Base-by-base conservation (phyloP, 805 yeast genomes). In the Metschnikowia picachoensis region DNA sequence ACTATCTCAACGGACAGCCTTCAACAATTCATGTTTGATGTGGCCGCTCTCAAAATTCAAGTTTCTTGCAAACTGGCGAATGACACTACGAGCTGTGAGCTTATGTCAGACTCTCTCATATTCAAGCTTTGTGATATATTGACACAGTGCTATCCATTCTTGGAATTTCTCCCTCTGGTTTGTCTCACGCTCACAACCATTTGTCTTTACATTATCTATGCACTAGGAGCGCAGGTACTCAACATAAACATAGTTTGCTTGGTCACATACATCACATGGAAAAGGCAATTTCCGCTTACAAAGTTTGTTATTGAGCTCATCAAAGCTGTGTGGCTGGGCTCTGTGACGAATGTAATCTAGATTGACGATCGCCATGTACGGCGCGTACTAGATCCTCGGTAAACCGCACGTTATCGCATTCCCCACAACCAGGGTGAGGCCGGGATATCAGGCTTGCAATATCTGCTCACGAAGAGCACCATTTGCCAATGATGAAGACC, bases 401-500 rank as follows among this genome's bases (percentile, higher is more conserved):
- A 10, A 12, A 30, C 28, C 10, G 30, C 41, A 39, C 41, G 41
- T 39, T 35, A 39, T 27, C 17, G 5, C 8, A 39, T 9, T 32
- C 37, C 36, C 43, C 36, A n/a, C 36, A 31, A 39, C 33, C 13
- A 35, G 33, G 39, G 7, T 9, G 14, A n/a, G 30, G 17, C 31
- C 38, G 13, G 29, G 25, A 11, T 16, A 40, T 14, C 8, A 20
- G 15, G n/a, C n/a, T 20, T 9, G 16, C 16, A 15, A 13, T 14
- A 14, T 8, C 7, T n/a, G 14, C n/a, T 15, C n/a, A 13, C 28
- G 16, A 13, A 34, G 8, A n/a, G 36, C 4, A 25, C n/a, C n/a
- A n/a, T 20, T 11, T 35, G 27, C 11, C 17, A 9, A 20, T 6
- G 25, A 78, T 78, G 83, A 69, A 72, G 48, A 82, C 82, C 1